These are phyloP conservation scores for Pythium coloratum DNA, from an alignment of 352 stramenopile species.

Conservation along the genomic window DNA sequence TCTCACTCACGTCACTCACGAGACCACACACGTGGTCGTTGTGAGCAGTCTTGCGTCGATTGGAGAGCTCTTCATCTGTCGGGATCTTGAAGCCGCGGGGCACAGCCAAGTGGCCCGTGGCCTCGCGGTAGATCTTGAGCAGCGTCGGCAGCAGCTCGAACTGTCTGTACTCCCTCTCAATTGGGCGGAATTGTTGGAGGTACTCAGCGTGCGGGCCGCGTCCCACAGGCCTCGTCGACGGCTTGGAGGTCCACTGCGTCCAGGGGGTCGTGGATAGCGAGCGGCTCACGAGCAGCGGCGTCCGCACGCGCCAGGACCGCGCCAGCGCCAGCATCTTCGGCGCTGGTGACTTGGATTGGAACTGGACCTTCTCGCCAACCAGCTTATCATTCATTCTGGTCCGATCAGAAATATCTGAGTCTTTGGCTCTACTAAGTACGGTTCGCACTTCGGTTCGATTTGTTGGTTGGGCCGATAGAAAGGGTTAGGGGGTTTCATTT, in stretches of 20 bases:
- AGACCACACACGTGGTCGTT: no score
- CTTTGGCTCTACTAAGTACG: neutral
- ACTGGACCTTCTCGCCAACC: no score
- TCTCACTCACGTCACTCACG: no score
- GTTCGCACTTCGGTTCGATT: neutral
- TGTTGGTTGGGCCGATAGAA: neutral
- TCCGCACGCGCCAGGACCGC: neutral
- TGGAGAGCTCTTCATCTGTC: no score
- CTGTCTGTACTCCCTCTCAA: neutral
- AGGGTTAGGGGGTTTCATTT: conserved; percentile 5
- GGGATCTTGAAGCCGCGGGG: no score
- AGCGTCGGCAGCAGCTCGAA: neutral
- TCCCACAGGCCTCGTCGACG: neutral
- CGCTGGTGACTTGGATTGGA: neutral
- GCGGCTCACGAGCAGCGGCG: neutral
- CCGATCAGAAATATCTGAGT: neutral
- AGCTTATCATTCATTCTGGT: neutral
- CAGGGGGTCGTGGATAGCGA: neutral
- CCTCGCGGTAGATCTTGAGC: neutral
- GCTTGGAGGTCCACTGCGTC: neutral
- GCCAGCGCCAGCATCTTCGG: neutral
- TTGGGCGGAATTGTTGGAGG: neutral
- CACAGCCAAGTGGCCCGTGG: neutral
- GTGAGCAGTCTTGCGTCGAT: no score
- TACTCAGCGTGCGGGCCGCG: neutral